Evolutionary conservation across 73 alveolate genomes (phyloP).

Genomic region (Breviolum minutum): DNA sequence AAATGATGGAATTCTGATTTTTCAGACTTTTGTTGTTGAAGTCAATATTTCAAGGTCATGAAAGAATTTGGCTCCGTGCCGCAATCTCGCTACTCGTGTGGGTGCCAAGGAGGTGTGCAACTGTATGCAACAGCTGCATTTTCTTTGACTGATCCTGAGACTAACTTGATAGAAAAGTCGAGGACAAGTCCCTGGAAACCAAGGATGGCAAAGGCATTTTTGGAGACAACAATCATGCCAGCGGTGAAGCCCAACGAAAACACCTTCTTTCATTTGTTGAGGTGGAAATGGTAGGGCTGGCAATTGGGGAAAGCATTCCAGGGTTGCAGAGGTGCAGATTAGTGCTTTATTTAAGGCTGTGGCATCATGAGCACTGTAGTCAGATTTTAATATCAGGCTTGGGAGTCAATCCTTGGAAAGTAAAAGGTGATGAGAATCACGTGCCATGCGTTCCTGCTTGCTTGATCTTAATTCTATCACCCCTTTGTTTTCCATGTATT

Average conservation of each 20-base stretch:
- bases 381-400: neutral
- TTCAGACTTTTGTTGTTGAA: neutral
- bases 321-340: neutral
- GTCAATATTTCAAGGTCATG: neutral
- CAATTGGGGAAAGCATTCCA: neutral
- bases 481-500: too few relatives aligned
- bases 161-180: neutral
- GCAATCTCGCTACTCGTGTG: neutral
- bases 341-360: neutral
- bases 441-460: too few relatives aligned
- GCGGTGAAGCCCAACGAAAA: slow-evolving; percentile 7
- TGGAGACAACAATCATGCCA: slow-evolving; percentile 23
- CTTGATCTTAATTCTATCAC: too few relatives aligned
- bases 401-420: too few relatives aligned
- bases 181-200: neutral
- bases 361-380: neutral
- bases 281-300: neutral
- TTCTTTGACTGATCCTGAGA: neutral
- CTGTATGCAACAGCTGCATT: too few relatives aligned
- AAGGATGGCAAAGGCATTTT: slow-evolving; percentile 10
- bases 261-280: neutral
- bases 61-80: neutral
- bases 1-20: neutral
- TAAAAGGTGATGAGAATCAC: too few relatives aligned
- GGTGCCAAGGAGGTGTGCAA: neutral